These are phyloP conservation scores for Nidula niveotomentosa DNA, from an alignment of 1,284 basidiomycete species.

Conservation along the genomic window DNA sequence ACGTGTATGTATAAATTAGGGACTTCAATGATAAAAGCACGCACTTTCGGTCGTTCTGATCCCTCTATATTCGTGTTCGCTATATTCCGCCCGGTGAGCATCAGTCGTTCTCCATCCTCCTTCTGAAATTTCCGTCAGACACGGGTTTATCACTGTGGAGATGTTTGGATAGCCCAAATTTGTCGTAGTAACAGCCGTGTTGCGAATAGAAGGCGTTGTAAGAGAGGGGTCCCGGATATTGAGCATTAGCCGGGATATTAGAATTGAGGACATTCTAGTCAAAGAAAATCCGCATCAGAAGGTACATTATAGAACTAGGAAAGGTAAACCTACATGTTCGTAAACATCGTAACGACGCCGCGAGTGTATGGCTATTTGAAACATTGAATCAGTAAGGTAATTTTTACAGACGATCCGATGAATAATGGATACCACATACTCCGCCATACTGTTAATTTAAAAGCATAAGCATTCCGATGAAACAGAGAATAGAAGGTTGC, in stretches of 20 bases:
- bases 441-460: constrained; percentile 15
- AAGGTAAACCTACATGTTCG: constrained; percentile 28
- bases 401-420: too few species aligned
- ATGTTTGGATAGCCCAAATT: constrained; percentile 2
- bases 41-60: too few species aligned
- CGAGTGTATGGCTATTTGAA: constrained; percentile 24
- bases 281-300: constrained; percentile 3
- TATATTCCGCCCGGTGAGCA: too few species aligned
- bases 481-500: not conserved
- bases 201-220: not conserved
- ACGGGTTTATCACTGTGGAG: not conserved
- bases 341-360: constrained; percentile 29
- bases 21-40: too few species aligned
- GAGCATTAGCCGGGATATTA: constrained; percentile 43
- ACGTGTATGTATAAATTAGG: too few species aligned
- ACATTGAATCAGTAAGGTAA: not conserved
- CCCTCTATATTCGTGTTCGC: too few species aligned
- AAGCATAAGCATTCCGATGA: too few species aligned
- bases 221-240: constrained; percentile 33
- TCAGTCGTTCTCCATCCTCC: not conserved
- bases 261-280: constrained; percentile 34
- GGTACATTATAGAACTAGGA: not conserved
- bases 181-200: constrained; percentile 3
- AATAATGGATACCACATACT: constrained; percentile 15
- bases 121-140: not conserved